Evolutionary conservation across 139 green algal species (phyloP).

Genomic region (Volvox africanus): DNA sequence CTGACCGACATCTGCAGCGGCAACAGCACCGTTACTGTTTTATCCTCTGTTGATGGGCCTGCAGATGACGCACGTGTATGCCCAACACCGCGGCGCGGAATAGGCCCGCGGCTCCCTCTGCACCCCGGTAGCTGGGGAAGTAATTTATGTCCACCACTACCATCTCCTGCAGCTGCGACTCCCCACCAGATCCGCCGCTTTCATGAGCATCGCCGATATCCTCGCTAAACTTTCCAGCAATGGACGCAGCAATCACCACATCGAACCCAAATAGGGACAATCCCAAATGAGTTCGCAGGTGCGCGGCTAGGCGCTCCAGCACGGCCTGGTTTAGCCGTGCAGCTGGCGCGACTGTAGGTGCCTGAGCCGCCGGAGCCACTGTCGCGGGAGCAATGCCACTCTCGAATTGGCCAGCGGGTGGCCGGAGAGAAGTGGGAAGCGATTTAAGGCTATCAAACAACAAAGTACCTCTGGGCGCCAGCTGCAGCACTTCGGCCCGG

Average conservation of each 20-base stretch:
- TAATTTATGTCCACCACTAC: conserved; percentile 84
- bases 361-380: not conserved
- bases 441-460: conserved; percentile 78
- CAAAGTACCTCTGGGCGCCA: conserved; percentile 40
- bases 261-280: conserved; percentile 86
- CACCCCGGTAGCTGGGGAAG: conserved; percentile 76
- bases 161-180: conserved; percentile 23
- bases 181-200: not conserved
- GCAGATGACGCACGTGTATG: not conserved
- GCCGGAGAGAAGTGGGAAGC: conserved; percentile 67
- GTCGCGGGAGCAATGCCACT: not conserved
- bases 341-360: not conserved
- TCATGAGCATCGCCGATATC: not conserved
- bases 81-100: conserved; percentile 43
- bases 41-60: not conserved
- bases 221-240: not conserved
- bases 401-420: not conserved
- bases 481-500: not conserved
- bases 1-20: too few relatives aligned
- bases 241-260: conserved; percentile 58
- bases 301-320: conserved; percentile 56
- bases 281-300: conserved; percentile 62
- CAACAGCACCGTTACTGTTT: not conserved
- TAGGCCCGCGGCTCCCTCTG: conserved; percentile 50
- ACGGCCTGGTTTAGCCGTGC: conserved; percentile 7